Conservation (phyloP, 2,329 filamentous ascomycete genomes). For the Metarhizium guizhouense region DNA sequence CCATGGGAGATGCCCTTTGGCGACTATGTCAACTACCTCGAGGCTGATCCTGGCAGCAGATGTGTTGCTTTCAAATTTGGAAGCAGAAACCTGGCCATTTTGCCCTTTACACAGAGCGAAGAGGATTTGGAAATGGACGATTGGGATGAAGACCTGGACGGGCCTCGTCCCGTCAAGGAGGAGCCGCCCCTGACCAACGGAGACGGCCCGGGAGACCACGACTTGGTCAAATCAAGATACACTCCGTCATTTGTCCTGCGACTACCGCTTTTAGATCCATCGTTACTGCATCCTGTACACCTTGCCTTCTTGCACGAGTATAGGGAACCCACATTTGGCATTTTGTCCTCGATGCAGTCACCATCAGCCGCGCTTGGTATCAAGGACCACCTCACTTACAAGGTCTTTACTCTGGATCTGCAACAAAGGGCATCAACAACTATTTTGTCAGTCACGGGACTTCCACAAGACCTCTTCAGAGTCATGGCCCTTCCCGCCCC, state of each 20-base stretch:
- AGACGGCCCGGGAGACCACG: conserved; percentile 15
- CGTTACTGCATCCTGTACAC: conserved; percentile 79
- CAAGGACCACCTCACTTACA: conserved; percentile 81
- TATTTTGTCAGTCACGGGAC: conserved; percentile 72
- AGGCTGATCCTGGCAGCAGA: conserved; percentile 82
- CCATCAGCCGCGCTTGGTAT: conserved; percentile 72
- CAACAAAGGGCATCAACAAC: conserved; percentile 90
- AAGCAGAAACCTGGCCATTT: conserved; percentile 76
- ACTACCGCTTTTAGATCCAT: conserved; percentile 79
- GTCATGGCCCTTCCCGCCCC: conserved; percentile 77
- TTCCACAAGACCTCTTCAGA: conserved; percentile 80
- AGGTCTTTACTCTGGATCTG: conserved; percentile 89
- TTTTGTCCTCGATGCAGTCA: conserved; percentile 69
- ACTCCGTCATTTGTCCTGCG: conserved; percentile 87
- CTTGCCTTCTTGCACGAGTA: conserved; percentile 94
- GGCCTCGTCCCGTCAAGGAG: conserved; percentile 47
- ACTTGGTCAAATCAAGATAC: conserved; percentile 52
- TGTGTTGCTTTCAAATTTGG: conserved; percentile 95
- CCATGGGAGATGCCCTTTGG: conserved; percentile 73
- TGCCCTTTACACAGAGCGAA: conserved; percentile 80
- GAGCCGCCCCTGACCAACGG: conserved; percentile 22
- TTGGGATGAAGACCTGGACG: conserved; percentile 77
- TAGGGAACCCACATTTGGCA: conserved; percentile 92
- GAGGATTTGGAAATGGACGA: conserved; percentile 89
- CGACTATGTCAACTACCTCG: conserved; percentile 71